These are phyloP conservation scores for Botrytis deweyae DNA, from an alignment of 2,329 filamentous ascomycete genomes.

Conservation along the genomic window DNA sequence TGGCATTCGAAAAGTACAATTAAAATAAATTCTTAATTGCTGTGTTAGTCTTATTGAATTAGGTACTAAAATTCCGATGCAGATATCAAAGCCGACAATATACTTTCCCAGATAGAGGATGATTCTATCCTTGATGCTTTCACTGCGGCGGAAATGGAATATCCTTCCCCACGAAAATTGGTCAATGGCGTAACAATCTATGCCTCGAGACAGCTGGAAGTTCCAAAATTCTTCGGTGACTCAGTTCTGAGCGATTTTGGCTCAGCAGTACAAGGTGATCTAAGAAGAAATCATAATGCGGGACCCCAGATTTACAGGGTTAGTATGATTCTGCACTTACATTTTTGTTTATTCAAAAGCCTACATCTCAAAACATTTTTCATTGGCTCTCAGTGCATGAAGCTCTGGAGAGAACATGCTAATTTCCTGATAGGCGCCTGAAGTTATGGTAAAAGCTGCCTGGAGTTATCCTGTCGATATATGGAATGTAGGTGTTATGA, in stretches of 20 bases:
- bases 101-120: slow-evolving; percentile 44
- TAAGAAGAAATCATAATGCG: slow-evolving; percentile 39
- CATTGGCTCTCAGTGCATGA: background rate
- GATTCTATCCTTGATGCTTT: slow-evolving; percentile 42
- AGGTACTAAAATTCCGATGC: background rate
- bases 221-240: slow-evolving; percentile 38
- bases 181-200: slow-evolving; percentile 45
- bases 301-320: slow-evolving; percentile 43
- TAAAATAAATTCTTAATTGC: background rate
- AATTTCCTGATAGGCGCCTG: slow-evolving; percentile 37
- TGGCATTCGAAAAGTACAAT: background rate
- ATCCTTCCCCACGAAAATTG: slow-evolving; percentile 46
- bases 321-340: background rate
- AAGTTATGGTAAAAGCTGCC: slow-evolving; percentile 42
- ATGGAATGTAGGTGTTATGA: slow-evolving; percentile 42
- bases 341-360: background rate
- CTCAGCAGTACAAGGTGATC: slow-evolving; percentile 43
- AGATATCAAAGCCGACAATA: slow-evolving; percentile 50
- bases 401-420: background rate
- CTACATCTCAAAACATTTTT: background rate
- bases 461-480: slow-evolving; percentile 42
- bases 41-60: background rate
- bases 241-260: slow-evolving; percentile 51
- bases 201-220: slow-evolving; percentile 42
- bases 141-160: slow-evolving; percentile 42